These are phyloP conservation scores for Dendrobium chrysotoxum DNA, from an alignment of 106 monocot genomes.

Conservation along the genomic window DNA sequence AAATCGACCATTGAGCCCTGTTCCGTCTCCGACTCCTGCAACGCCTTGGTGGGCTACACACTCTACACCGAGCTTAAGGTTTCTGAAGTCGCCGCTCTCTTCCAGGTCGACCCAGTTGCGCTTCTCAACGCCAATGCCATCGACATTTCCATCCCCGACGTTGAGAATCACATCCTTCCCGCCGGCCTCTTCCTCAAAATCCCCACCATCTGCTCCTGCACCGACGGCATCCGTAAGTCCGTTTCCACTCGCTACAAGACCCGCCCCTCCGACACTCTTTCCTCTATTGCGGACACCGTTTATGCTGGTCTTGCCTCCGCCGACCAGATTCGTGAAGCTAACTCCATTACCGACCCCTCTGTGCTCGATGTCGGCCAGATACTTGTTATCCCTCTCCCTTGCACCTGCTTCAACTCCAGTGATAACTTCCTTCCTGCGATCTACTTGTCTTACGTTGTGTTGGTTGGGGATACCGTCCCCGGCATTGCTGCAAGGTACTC, in stretches of 20 bases:
- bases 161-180: conserved; percentile 50
- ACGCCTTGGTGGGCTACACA: conserved; percentile 59
- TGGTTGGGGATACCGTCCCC: conserved; percentile 38
- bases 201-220: conserved; percentile 58
- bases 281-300: conserved; percentile 33
- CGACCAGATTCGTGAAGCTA: conserved; percentile 69
- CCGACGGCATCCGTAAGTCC: conserved; percentile 53
- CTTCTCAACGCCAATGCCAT: conserved; percentile 58
- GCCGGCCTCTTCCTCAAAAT: conserved; percentile 46
- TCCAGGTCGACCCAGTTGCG: conserved; percentile 43
- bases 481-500: conserved; percentile 38
- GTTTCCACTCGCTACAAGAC: conserved; percentile 33
- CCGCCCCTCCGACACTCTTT: conserved; percentile 54
- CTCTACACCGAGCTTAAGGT: conserved; percentile 90
- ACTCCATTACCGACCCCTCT: conserved; percentile 21
- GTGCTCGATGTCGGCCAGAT: conserved; percentile 33
- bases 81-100: conserved; percentile 66
- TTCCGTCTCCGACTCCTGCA: conserved; percentile 56
- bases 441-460: conserved; percentile 64
- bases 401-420: conserved; percentile 52
- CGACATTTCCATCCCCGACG: conserved; percentile 32
- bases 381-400: conserved; percentile 57
- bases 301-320: conserved; percentile 51
- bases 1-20: conserved; percentile 83
- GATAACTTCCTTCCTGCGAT: conserved; percentile 44